phyloP scores from a whole-genome alignment of 805 yeast species.

The Metschnikowia colocasiae region DNA sequence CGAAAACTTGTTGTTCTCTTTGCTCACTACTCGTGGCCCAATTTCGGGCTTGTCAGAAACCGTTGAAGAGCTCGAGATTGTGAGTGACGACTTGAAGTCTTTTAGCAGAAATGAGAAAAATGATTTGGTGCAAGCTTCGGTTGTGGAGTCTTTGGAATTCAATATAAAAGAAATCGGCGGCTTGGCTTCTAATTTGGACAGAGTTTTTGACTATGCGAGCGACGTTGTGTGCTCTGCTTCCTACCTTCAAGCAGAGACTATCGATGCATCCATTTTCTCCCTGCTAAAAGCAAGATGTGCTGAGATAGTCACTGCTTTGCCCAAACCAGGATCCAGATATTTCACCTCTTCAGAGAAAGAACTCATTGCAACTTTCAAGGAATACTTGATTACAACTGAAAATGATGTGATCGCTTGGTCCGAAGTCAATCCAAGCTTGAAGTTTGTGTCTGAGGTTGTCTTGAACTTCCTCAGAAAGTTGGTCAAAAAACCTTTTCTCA shows the following conservation, averaged over 20 bases:
- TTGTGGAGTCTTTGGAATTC: constrained; percentile 17
- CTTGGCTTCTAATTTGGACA: constrained; percentile 7
- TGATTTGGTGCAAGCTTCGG: constrained; percentile 17
- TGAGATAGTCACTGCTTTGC: constrained; percentile 3
- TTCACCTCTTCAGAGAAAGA: constrained; percentile 16
- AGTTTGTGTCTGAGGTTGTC: constrained; percentile 49
- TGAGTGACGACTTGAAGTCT: constrained; percentile 16
- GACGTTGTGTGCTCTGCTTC: constrained; percentile 8
- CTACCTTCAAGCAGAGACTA: constrained; percentile 5
- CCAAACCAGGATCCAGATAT: constrained; percentile 4
- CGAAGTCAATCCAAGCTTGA: constrained; percentile 21
- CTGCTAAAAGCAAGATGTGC: constrained; percentile 8
- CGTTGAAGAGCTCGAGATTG: constrained; percentile 14
- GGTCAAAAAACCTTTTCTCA: constrained; percentile 17
- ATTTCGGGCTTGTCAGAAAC: constrained; percentile 31
- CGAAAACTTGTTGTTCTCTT: constrained; percentile 62
- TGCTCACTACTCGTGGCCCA: constrained; percentile 53
- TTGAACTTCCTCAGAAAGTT: constrained; percentile 42
- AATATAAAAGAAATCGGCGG: constrained; percentile 18
- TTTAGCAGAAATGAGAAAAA: constrained; percentile 14
- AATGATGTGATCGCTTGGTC: constrained; percentile 35
- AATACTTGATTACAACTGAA: constrained; percentile 23
- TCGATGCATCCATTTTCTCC: constrained; percentile 6
- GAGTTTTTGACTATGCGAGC: constrained; percentile 14
- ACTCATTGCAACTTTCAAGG: constrained; percentile 20